Evolutionary conservation across 257 asterid species (phyloP).

Genomic region (Nyctanthes arbortristis): DNA sequence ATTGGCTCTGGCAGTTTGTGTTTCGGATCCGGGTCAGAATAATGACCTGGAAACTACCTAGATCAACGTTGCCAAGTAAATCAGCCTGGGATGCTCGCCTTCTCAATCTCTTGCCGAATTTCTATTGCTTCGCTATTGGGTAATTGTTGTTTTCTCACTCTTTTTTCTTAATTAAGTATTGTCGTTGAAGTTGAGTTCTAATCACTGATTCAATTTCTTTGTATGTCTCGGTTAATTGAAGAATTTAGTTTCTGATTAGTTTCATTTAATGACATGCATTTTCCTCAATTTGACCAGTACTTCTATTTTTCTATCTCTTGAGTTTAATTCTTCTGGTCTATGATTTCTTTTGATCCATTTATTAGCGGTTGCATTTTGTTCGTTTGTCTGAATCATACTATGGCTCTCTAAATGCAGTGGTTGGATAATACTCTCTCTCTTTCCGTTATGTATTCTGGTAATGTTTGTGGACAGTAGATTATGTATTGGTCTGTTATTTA

Average conservation of each 20-base stretch:
- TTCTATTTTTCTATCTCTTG: neutral
- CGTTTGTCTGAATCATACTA: too few relatives aligned
- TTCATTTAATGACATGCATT: neutral
- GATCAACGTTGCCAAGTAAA: constrained; percentile 87
- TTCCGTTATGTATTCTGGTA: too few relatives aligned
- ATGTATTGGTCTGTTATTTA: too few relatives aligned
- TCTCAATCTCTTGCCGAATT: constrained; percentile 68
- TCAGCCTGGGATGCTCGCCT: constrained; percentile 83
- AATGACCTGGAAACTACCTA: constrained; percentile 84
- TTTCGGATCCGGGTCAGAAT: constrained; percentile 65
- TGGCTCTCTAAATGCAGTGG: too few relatives aligned
- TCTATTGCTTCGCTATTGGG: constrained; percentile 85
- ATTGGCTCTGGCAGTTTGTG: constrained; percentile 96
- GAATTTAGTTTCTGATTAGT: too few relatives aligned
- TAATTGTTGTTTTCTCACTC: constrained; percentile 20
- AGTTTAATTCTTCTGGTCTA: too few relatives aligned
- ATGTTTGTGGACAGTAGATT: too few relatives aligned
- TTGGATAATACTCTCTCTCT: too few relatives aligned
- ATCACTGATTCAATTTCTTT: neutral
- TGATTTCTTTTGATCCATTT: too few relatives aligned
- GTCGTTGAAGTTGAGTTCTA: neutral
- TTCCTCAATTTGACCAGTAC: neutral
- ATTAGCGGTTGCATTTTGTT: too few relatives aligned
- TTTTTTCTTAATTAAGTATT: neutral
- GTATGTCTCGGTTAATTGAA: neutral